Evolutionary conservation across 1,284 basidiomycete species (phyloP), one percentile per base, ranked within the genome.

Genomic region (Phellinidium pouzarii): DNA sequence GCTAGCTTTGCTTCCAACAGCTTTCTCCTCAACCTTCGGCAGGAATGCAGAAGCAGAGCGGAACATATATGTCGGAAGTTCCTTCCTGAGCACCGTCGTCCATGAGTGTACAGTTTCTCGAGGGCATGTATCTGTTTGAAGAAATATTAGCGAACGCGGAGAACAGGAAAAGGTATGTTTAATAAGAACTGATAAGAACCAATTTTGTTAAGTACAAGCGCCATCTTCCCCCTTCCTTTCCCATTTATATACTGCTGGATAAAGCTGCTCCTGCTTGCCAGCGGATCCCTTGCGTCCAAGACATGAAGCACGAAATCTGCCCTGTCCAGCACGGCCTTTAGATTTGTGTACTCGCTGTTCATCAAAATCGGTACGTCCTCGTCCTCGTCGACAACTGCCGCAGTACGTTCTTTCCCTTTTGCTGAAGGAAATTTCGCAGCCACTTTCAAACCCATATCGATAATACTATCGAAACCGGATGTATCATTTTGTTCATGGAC

Each of bases 241-340:
- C 67, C 68, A 14, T 67, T 59, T 22, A 77, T 72, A 44, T 83
- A 64, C 46, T 79, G 70, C 68, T 93, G 89, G 50, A 93, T 60
- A 51, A 78, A 74, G 20, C 68, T 66, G 61, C 83, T 88, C 55
- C 88, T 72, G 62, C 77, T 84, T 7, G 86, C 74, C 20, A 82
- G 64, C 1, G 93, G 91, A 66, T 95, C 93, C 44, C 91, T 76
- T 1, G 87, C 89, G 65, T 96, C 93, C 46, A 96, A 73, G 2
- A 95, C 80, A 69, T 94, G 75, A 50, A 97, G 64, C 6, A 97
- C 70, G 3, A 94, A 84, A 65, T 99, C 91, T 38, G 91, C 85
- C 54, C 78, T 77, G 60, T 92, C 84, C 57, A 98, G 66, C 5
- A 86, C 88, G n/a, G 84, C 69, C 54, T 80, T 73, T 22, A 93